phyloP scores from a whole-genome alignment of 2,329 filamentous ascomycete species.

The Penicillium sclerotiorum region DNA sequence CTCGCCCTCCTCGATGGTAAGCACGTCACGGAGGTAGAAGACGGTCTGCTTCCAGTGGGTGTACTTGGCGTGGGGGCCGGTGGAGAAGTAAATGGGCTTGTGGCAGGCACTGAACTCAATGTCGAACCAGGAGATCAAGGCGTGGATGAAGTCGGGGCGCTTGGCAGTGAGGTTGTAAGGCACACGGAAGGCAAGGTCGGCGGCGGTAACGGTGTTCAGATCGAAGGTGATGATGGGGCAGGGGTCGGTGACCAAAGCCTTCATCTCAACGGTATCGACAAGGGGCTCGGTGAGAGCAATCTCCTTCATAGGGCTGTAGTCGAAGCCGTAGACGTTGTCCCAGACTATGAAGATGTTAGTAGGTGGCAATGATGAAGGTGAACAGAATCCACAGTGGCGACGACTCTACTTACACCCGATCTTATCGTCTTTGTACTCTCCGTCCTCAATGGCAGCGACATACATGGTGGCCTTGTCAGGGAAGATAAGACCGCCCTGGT shows the following conservation, averaged over 20 bases:
- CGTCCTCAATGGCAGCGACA: slow-evolving; percentile 95
- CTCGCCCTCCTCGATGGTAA: slow-evolving; percentile 89
- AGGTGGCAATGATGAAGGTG: slow-evolving; percentile 17
- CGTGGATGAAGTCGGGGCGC: slow-evolving; percentile 93
- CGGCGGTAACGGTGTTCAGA: slow-evolving; percentile 83
- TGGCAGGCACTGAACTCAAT: slow-evolving; percentile 98
- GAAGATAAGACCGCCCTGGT: slow-evolving; percentile 88
- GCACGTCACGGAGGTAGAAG: slow-evolving; percentile 91
- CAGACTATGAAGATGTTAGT: slow-evolving; percentile 71
- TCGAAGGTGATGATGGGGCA: slow-evolving; percentile 83
- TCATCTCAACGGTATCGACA: slow-evolving; percentile 96
- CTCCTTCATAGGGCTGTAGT: slow-evolving; percentile 91
- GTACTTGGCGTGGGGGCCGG: slow-evolving; percentile 97
- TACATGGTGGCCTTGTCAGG: slow-evolving; percentile 98
- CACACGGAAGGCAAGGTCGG: slow-evolving; percentile 80
- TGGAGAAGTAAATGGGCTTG: slow-evolving; percentile 96
- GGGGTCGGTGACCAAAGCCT: slow-evolving; percentile 94
- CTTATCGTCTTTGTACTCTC: slow-evolving; percentile 99
- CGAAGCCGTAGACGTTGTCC: slow-evolving; percentile 98
- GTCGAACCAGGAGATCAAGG: slow-evolving; percentile 97
- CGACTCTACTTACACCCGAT: slow-evolving; percentile 78
- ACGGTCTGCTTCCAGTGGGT: slow-evolving; percentile 99
- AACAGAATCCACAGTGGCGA: too few species aligned
- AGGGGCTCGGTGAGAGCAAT: slow-evolving; percentile 94
- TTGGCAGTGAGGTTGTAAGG: slow-evolving; percentile 76